phyloP scores from a whole-genome alignment of 768 basidiomycete species.

The Cystobasidiopsis lactophilus region DNA sequence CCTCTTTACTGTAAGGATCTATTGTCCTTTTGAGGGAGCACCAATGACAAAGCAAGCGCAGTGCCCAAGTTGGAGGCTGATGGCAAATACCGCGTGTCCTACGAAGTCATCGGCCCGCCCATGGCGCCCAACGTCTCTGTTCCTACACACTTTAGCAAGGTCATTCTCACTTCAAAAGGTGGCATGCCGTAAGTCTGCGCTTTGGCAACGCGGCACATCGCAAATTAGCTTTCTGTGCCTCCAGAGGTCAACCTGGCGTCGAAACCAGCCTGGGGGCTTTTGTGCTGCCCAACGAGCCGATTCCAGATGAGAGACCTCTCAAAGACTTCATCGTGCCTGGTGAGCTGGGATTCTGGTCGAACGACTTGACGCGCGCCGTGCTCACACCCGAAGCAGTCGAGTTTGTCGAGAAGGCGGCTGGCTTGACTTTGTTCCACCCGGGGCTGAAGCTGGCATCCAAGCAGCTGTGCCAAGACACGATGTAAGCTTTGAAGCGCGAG shows the following conservation, averaged over 20 bases:
- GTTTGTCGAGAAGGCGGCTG: slow-evolving; percentile 64
- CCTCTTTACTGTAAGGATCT: slow-evolving; percentile 45
- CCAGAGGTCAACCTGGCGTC: slow-evolving; percentile 12
- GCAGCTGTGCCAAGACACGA: slow-evolving; percentile 52
- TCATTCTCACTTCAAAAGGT: slow-evolving; percentile 4
- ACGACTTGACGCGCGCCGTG: slow-evolving; percentile 1
- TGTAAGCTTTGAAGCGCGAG: too few relatives aligned
- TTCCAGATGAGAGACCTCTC: slow-evolving; percentile 61
- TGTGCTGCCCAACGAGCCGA: slow-evolving; percentile 80
- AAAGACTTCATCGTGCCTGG: slow-evolving; percentile 63
- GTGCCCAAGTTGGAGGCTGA: slow-evolving; percentile 53
- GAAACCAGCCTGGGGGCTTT: slow-evolving; percentile 83
- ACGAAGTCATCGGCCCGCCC: slow-evolving; percentile 68
- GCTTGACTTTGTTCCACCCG: slow-evolving; percentile 67
- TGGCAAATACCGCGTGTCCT: slow-evolving; percentile 79
- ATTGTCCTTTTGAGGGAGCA: not conserved
- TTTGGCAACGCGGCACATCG: not conserved
- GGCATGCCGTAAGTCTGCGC: slow-evolving; percentile 33
- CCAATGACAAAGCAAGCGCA: not conserved
- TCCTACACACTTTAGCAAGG: slow-evolving; percentile 69
- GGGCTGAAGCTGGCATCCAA: slow-evolving; percentile 49
- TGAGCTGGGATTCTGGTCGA: slow-evolving; percentile 29
- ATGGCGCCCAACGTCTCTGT: slow-evolving; percentile 44
- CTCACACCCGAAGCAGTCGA: slow-evolving; percentile 40
- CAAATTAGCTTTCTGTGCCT: too few relatives aligned